Evolutionary conservation across 306 rosid genomes (phyloP), one percentile per base, ranked within the genome.

Genomic region (Vachellia collinsii): DNA sequence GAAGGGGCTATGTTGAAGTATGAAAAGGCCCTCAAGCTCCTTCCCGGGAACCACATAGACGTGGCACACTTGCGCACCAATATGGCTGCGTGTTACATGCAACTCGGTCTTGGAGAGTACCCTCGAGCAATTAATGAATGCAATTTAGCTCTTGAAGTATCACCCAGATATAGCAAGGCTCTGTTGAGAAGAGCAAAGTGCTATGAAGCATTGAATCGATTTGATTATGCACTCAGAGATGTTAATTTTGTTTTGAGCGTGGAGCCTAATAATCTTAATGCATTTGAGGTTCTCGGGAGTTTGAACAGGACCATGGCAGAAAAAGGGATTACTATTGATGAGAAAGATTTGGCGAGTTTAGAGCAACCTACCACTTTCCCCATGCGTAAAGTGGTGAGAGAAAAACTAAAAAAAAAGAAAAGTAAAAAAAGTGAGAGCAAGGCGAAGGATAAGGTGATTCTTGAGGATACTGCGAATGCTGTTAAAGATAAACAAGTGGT

Each of bases 1-100:
- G 91, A 88, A 83, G 94, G 94, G 1, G 94, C 91, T 3, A 84
- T 90, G 94, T 80, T 91, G 79, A 91, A 91, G 76, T 91, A 72
- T 36, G 94, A 88, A 61, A 91, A 88, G 74, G 94, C 94, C 46
- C 82, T 91, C 69, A 88, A 85, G 41, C 91, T 91, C 43, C 85
- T 91, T 16, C 91, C 94, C 3, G 59, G 42, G 8, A 91, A 53
- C 73, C 94, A 91, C 71, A 88, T 91, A 67, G 92, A 91, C 67
- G 89, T 88, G 68, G 92, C 94, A 54, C 89, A 85, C 83, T 75
- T 91, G 6, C 94, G 66, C 43, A 88, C 79, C 79, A 82, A 81
- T 74, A 91, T 91, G 91, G 94, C 92, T 20, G 58, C 84, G 3
- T 88, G 94, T 80, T 91, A 85, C 74, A 87, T 88, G 92, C 92